These are phyloP conservation scores for Dipteronia dyeriana DNA, from an alignment of 345 rosid genomes.

Conservation along the genomic window DNA sequence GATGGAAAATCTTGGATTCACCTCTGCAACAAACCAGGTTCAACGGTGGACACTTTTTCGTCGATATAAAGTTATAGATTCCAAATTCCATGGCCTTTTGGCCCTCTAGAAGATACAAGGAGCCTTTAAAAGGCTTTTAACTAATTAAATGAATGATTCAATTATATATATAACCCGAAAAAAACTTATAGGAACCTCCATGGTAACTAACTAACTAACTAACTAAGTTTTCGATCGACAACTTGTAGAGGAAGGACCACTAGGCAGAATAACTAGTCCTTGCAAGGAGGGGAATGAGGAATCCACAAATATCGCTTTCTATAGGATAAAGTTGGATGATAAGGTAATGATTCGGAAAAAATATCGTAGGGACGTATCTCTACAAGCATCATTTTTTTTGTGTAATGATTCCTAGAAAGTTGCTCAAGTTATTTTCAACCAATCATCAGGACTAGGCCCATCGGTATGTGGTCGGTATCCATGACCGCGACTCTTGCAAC, in stretches of 20 bases:
- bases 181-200: background rate
- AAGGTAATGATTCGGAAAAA: constrained; percentile 45
- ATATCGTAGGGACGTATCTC: constrained; percentile 22
- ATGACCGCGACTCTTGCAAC: constrained; percentile 40
- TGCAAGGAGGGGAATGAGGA: constrained; percentile 14
- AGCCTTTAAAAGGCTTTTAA: no score
- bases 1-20: no score
- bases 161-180: background rate
- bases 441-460: constrained; percentile 54
- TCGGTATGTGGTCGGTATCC: constrained; percentile 39
- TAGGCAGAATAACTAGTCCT: constrained; percentile 28
- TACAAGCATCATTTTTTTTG: constrained; percentile 25
- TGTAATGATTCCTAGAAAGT: constrained; percentile 45
- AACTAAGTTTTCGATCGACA: constrained; percentile 30
- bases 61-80: constrained; percentile 7
- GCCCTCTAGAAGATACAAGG: background rate
- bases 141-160: no score
- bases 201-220: no score
- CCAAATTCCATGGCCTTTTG: constrained; percentile 11
- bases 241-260: constrained; percentile 53
- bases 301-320: constrained; percentile 35
- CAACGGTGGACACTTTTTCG: constrained; percentile 13
- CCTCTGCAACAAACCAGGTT: no score
- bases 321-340: constrained; percentile 35
- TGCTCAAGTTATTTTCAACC: constrained; percentile 48